Base-by-base conservation (phyloP, 176 grass and related monocot genomes). In the Triticum dicoccoides region DNA sequence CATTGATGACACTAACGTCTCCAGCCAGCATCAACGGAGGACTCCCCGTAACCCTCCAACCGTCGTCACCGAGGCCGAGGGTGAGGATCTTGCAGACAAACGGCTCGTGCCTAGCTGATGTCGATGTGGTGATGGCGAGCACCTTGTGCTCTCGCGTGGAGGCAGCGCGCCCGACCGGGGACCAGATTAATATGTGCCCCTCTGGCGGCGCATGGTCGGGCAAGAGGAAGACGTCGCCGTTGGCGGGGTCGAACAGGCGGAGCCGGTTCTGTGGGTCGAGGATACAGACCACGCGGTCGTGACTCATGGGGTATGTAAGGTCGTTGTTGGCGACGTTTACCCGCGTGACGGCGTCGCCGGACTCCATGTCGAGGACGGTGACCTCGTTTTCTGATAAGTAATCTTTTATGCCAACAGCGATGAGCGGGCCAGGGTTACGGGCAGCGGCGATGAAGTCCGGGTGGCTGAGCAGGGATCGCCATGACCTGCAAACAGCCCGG, bases 21-120 rank as follows among this genome's bases (percentile, higher is more conserved):
- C 45, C 12, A 14, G 1, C 0, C 3, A 70, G 0, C 9, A 0
- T 11, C 4, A 11, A 21, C 0, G 34, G 34, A 39, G 68, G 18
- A 17, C 9, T 38, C 34, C 0, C 1, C 9, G 18, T n/a, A 2
- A n/a, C 34, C 34, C 18, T 70, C 68, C 68, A 70, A 0, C 18
- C 0, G 1, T 5, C 1, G 3, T 21, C 1, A 4, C 34, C 1
- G 18, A 37, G 1, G 9, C 65, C 30, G 65, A 68, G 30, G 5
- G 68, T n/a, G 9, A 39, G 1, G 18, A 70, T n/a, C 68, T 39
- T 70, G 68, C 34, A 70, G 18, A 39, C 68, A 5, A 39, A 18
- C 3, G 3, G 18, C 34, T 39, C 4, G 9, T 14, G 45, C 12
- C 4, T 49, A 49, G 1, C 11, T 13, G 11, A 47, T 45, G 11